A percentile compares a stretch with the other conserved stretches of the same genome.
Conservation (phyloP, 257 asterid species). For the Paulownia fortunei region DNA sequence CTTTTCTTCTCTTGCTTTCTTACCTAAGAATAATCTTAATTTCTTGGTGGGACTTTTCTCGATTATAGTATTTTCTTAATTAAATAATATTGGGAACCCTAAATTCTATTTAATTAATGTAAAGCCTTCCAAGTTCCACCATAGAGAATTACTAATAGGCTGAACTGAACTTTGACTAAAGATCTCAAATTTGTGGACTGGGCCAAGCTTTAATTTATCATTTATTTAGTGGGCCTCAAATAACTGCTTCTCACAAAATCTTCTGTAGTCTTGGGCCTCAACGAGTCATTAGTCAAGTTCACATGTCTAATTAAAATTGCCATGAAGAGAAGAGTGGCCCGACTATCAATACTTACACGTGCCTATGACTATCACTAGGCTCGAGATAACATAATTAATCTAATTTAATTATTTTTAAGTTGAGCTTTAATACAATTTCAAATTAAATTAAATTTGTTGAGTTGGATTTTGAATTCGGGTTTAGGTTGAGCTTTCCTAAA, state of each 20-base stretch:
- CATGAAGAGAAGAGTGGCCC: not conserved
- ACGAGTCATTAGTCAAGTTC: not conserved
- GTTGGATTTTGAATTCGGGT: too few relatives aligned
- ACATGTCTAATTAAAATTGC: not conserved
- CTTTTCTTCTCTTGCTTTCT: too few relatives aligned
- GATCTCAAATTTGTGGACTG: not conserved
- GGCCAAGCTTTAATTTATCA: not conserved
- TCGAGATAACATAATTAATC: too few relatives aligned
- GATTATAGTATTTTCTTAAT: too few relatives aligned
- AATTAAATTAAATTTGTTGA: too few relatives aligned
- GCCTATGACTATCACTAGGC: too few relatives aligned
- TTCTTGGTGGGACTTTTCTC: too few relatives aligned
- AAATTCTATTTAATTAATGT: not conserved
- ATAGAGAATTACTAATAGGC: too few relatives aligned
- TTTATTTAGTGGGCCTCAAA: not conserved
- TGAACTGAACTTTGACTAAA: not conserved
- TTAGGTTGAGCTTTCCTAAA: too few relatives aligned
- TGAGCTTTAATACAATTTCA: too few relatives aligned
- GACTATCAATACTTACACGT: not conserved
- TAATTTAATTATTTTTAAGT: too few relatives aligned
- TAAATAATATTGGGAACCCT: not conserved
- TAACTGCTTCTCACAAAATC: not conserved
- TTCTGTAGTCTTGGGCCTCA: not conserved
- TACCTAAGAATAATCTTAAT: too few relatives aligned
- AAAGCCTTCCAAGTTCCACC: not conserved